phyloP scores from a whole-genome alignment of 148 eudicot species.

The Polygonum aviculare region DNA sequence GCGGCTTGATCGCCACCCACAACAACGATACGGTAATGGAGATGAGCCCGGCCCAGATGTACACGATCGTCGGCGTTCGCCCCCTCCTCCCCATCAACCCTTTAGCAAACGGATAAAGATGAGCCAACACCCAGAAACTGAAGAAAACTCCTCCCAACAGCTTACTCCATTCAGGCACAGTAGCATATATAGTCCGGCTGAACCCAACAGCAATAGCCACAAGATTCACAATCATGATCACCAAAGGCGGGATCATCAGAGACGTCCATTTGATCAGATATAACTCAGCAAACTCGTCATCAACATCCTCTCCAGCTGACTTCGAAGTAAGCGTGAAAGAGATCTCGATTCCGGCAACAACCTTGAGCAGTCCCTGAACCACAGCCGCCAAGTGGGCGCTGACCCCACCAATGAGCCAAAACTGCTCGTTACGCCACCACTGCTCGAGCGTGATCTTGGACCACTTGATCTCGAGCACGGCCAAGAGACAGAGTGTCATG shows the following conservation, averaged over 20 bases:
- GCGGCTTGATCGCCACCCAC: slow-evolving; percentile 16
- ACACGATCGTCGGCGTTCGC: slow-evolving; percentile 12
- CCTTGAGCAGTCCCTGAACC: slow-evolving; percentile 8
- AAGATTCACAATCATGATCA: slow-evolving; percentile 14
- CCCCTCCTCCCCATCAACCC: slow-evolving; percentile 14
- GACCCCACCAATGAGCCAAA: slow-evolving; percentile 13
- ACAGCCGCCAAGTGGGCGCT: slow-evolving; percentile 14
- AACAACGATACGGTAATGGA: slow-evolving; percentile 12
- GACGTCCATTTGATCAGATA: slow-evolving; percentile 14
- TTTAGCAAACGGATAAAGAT: slow-evolving; percentile 13
- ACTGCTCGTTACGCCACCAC: slow-evolving; percentile 14
- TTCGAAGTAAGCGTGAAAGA: slow-evolving; percentile 14
- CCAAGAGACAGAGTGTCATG: slow-evolving; percentile 9
- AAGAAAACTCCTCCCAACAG: slow-evolving; percentile 13
- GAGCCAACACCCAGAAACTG: slow-evolving; percentile 16
- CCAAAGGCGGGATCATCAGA: slow-evolving; percentile 8
- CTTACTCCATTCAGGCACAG: slow-evolving; percentile 11
- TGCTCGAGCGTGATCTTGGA: slow-evolving; percentile 11
- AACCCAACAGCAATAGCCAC: slow-evolving; percentile 14
- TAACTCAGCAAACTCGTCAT: slow-evolving; percentile 14
- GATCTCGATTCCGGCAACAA: slow-evolving; percentile 13
- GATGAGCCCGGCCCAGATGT: slow-evolving; percentile 12
- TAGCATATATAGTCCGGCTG: slow-evolving; percentile 11
- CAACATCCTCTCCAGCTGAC: not conserved
- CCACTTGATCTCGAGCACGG: slow-evolving; percentile 15